Evolutionary conservation across 1,139 yeast species (phyloP), one percentile per base, ranked within the genome.

Genomic region (Nakaseomyces bracarensis): DNA sequence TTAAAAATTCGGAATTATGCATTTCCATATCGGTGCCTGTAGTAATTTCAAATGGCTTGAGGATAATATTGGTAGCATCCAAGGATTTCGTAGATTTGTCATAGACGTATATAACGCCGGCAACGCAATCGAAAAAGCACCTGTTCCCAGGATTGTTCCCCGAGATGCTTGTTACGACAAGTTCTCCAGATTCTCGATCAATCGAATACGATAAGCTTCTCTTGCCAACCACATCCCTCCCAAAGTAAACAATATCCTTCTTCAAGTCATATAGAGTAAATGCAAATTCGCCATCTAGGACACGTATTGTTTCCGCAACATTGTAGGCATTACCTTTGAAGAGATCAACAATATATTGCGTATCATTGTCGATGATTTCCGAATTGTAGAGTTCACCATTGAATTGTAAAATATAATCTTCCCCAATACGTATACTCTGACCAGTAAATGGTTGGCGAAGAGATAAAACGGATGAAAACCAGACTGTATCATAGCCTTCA

Each of bases 301-400:
- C 43, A n/a, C 65, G 58, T 1, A 72, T 42, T 43, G 71, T 51
- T 29, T 57, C 42, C 46, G 60, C 25, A 51, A 69, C 64, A 18
- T 68, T 63, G 9, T 43, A 29, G 2, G 43, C 38, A 1, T 49
- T 38, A 8, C 22, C 23, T 6, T 47, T 38, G 26, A 70, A 48
- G 16, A 51, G 43, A 2, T 61, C 47, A 28, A 61, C 62, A 15
- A 77, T 61, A 43, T 57, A 72, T 4, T 60, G 61, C 0, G 82
- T 72, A 56, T 80, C 86, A 51, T 75, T 77, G 25, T 22, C 35
- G 6, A 13, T 19, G 7, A 82, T 73, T 28, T 73, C 79, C 1
- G 60, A 55, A 50, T 80, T 79, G 58, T 89, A 89, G 10, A 87
- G 65, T 57, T 89, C 97, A 0, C 97, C 98, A 58, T 91, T 91